Evolutionary conservation across 495 filamentous ascomycete genomes (phyloP), one percentile per base, ranked within the genome.

Genomic region (Penicillium lagena): DNA sequence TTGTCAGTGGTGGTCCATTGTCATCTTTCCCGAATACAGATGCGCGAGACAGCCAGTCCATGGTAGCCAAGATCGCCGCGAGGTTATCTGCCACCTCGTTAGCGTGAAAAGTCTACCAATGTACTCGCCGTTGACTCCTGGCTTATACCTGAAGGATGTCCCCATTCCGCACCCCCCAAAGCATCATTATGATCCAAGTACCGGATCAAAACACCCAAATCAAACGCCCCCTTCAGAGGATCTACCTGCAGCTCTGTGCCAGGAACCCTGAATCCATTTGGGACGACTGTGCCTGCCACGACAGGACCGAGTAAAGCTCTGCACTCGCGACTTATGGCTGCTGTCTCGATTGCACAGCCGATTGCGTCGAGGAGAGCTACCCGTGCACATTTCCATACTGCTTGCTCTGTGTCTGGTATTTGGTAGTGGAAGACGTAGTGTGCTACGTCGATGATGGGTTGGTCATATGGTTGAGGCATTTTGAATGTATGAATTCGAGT

Each of bases 131-230:
- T 22, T 22, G 22, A 22, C 4, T 22, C 22, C 0, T 22, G 22
- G 22, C 22, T 22, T 22, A n/a, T 53, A 66, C 64, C 64, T 39
- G 65, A 68, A 27, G 69, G 71, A 58, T 73, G 70, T 10, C 70
- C 67, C 67, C 68, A 72, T 47, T 75, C 71, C 17, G 52, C 59
- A 4, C 68, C 70, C 7, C 49, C 49, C 5, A 66, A 47, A 13
- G 64, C 67, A 59, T 73, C 71, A 39, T 75, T 75, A 34, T 71
- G 69, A 39, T 73, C 71, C 14, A 72, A 45, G 44, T 70, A 72
- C 4, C 67, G 58, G 9, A 75, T 69, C 45, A 72, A 42, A 7
- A 59, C 45, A 3, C 72, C 69, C 15, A 75, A n/a, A 38, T 67
- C 63, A 40, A 74, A 74, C 7, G 70, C 61, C 0, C 71, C 71